Percentiles rank a stretch among this genome's conserved stretches.
Evolutionary conservation across 345 rosid species (phyloP).

Genomic region (Syzygium oleosum): DNA sequence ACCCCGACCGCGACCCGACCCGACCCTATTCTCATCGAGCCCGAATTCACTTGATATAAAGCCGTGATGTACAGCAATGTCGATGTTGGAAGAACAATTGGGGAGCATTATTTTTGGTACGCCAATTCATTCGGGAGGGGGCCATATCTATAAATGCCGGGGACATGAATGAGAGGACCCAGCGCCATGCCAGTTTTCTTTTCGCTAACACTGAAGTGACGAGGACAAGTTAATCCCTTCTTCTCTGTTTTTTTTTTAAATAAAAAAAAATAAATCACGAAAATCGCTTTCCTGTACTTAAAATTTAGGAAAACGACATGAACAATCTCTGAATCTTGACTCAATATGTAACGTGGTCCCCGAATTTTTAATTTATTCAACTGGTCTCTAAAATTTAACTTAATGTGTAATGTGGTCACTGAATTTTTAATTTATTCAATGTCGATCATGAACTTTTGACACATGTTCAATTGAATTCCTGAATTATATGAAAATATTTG

Average conservation of each 20-base stretch:
- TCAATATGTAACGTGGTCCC: accelerated
- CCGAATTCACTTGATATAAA: not conserved
- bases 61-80: not conserved
- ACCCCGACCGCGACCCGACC: not conserved
- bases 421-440: too few species aligned
- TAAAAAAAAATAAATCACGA: not conserved
- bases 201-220: not conserved
- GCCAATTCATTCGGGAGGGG: not conserved
- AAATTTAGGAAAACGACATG: not conserved
- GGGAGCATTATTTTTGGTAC: not conserved
- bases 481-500: too few species aligned
- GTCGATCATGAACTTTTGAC: too few species aligned
- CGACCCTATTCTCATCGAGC: not conserved
- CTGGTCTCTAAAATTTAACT: too few species aligned
- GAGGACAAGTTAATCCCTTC: not conserved
- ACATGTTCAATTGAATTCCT: too few species aligned
- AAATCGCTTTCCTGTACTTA: not conserved
- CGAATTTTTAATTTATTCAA: too few species aligned
- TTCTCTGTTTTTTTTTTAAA: not conserved
- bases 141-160: not conserved
- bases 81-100: not conserved
- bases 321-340: too few species aligned
- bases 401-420: too few species aligned
- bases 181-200: not conserved
- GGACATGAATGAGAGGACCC: not conserved